Base-by-base conservation (phyloP, 108 stramenopile genomes). In the Nitzschia sp. region DNA sequence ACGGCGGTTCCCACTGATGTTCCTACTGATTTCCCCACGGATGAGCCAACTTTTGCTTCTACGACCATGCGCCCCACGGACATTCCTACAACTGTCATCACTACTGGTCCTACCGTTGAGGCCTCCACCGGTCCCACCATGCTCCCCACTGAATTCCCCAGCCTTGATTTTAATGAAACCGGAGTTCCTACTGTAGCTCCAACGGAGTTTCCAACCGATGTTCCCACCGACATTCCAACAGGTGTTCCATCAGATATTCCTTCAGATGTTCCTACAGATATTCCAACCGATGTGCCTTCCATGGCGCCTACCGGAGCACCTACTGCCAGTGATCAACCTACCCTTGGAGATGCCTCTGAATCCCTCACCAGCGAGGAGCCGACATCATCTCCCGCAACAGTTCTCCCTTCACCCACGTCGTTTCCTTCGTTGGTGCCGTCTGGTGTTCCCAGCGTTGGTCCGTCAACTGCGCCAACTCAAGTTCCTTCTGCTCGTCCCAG, bases 271-370 rank as follows among this genome's bases (percentile, higher is more conserved):
- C 53, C 12, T 12, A 54, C 53, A 1, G 53, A 15, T 24, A 10
- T 54, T 53, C 73, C 73, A 39, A 57, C 55, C 9, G 52, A 22
- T 17, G 43, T 19, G 25, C 64, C 72, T 8, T 57, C 64, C 22
- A 21, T 54, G 24, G 11, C 53, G 2, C 53, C 53, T 12, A 54
- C 21, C 21, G 53, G 11, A 54, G 24, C 6, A 1, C 53, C 53
- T 34, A 34, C 29, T 34, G 29, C 55, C 42, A 56, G 19, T 15
- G 7, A 24, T 29, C 26, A 22, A 12, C 9, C 70, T 51, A 43
- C 46, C 53, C 20, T 17, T 51, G 2, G 41, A 44, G 6, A 55
- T 7, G 41, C 61, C 29, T 22, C 41, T 5, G 34, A 40, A 15
- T 12, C 25, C 7, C 3, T 40, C 10, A 7, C 61, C 10, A 71